A percentile compares a stretch with the other conserved stretches of the same genome.
Evolutionary conservation across 306 rosid genomes (phyloP).

Genomic region (Corylus americana): DNA sequence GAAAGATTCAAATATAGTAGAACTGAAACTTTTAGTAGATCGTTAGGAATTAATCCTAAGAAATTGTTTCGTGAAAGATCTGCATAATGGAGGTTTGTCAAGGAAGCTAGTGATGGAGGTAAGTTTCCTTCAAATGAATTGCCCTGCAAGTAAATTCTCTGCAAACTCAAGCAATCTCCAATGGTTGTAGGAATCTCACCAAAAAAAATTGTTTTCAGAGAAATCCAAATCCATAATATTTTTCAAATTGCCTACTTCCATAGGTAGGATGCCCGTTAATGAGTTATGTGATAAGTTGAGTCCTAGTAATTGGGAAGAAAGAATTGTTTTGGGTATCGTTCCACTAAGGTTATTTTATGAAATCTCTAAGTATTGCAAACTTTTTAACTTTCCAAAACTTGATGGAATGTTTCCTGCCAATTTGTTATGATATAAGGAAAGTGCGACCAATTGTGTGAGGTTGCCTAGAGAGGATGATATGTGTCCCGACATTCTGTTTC

Average conservation of each 20-base stretch:
- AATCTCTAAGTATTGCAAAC: not conserved
- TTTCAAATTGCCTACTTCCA: constrained; percentile 14
- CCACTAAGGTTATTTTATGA: constrained; percentile 27
- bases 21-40: too few relatives aligned
- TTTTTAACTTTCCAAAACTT: constrained; percentile 14
- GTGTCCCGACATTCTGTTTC: constrained; percentile 32
- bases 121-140: too few relatives aligned
- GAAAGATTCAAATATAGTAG: too few relatives aligned
- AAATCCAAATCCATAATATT: constrained; percentile 4
- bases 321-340: constrained; percentile 23
- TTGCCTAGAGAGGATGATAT: constrained; percentile 31
- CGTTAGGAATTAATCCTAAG: too few relatives aligned
- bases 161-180: constrained; percentile 32
- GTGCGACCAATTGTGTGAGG: constrained; percentile 20
- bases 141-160: constrained; percentile 20
- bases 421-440: constrained; percentile 11
- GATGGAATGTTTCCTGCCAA: constrained; percentile 40
- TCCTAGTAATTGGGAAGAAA: constrained; percentile 4
- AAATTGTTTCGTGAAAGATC: too few relatives aligned
- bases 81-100: too few relatives aligned
- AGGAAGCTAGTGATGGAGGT: too few relatives aligned
- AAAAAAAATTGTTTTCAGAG: constrained; percentile 27
- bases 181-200: constrained; percentile 36
- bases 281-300: constrained; percentile 36
- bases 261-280: constrained; percentile 25